phyloP scores from a whole-genome alignment of 495 filamentous ascomycete species.

The Xylaria acuta region DNA sequence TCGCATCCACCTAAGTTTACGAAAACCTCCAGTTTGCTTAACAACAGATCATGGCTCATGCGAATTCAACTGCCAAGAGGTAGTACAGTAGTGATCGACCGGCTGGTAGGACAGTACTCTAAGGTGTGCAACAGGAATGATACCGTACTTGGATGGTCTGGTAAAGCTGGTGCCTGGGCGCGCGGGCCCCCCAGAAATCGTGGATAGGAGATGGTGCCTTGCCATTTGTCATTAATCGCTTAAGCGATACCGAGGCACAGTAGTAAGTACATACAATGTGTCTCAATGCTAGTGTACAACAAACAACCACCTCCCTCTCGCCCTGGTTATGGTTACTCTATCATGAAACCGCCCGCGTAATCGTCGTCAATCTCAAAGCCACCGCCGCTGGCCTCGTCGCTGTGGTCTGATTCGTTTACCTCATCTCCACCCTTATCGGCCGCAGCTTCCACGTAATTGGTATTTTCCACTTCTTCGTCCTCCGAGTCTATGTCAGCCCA shows the following conservation, averaged over 20 bases:
- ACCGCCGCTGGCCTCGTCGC: slow-evolving; percentile 43
- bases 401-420: slow-evolving; percentile 27
- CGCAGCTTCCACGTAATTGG: slow-evolving; percentile 1
- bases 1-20: not conserved
- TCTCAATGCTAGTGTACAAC: not conserved
- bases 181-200: not conserved
- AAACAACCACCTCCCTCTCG: not conserved
- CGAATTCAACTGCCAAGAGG: not conserved
- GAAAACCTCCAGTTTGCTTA: not conserved
- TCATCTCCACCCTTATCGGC: slow-evolving; percentile 28
- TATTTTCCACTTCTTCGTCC: slow-evolving; percentile 35
- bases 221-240: slow-evolving; percentile 9
- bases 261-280: not conserved
- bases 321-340: slow-evolving; percentile 23
- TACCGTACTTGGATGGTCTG: not conserved
- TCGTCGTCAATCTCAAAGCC: slow-evolving; percentile 43
- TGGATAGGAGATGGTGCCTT: not conserved
- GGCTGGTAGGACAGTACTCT: not conserved
- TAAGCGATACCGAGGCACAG: slow-evolving; percentile 6
- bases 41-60: not conserved
- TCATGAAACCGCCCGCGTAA: slow-evolving; percentile 38
- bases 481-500: slow-evolving; percentile 56
- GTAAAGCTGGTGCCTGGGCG: not conserved
- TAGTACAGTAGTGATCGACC: too few species aligned
- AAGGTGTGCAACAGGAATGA: not conserved